Conservation (phyloP, 1,284 basidiomycete genomes). For the Cutaneotrichosporon mucoides region DNA sequence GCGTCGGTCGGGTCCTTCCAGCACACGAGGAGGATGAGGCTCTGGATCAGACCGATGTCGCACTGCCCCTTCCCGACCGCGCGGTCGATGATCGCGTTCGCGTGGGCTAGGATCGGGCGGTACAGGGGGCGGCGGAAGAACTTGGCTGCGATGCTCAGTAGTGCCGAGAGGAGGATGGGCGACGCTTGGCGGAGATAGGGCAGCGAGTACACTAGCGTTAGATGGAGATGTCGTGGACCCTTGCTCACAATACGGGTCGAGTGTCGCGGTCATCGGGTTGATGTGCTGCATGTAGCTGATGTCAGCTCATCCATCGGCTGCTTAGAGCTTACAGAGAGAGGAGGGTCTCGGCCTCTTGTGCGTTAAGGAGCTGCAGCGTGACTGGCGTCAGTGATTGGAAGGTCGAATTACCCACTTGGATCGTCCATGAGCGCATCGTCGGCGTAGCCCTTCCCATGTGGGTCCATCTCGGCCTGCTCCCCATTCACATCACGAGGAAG, state of each 20-base stretch:
- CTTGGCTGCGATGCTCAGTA: constrained; percentile 11
- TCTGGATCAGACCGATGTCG: constrained; percentile 13
- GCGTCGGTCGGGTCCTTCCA: constrained; percentile 19
- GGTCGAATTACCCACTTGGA: constrained; percentile 7
- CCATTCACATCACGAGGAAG: not conserved
- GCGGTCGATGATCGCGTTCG: constrained; percentile 12
- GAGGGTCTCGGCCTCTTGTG: constrained; percentile 14
- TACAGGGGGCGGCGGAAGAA: constrained; percentile 17
- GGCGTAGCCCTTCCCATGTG: not conserved
- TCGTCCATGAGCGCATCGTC: not conserved
- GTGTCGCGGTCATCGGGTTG: constrained; percentile 17
- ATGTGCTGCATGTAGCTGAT: constrained; percentile 13
- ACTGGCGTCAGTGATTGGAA: constrained; percentile 4
- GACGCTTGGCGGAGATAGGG: constrained; percentile 6
- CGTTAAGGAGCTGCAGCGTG: constrained; percentile 7
- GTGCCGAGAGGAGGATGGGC: constrained; percentile 14
- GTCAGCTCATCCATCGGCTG: not conserved
- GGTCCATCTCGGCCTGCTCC: not conserved
- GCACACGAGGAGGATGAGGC: constrained; percentile 13
- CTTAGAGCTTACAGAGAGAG: not conserved
- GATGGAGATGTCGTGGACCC: too few relatives aligned
- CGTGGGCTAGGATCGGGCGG: constrained; percentile 7
- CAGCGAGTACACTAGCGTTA: constrained; percentile 13
- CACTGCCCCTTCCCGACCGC: constrained; percentile 2
- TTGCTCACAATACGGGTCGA: constrained; percentile 17